phyloP scores from a whole-genome alignment of 2,329 filamentous ascomycete species.

The Pseudogymnoascus sp. region DNA sequence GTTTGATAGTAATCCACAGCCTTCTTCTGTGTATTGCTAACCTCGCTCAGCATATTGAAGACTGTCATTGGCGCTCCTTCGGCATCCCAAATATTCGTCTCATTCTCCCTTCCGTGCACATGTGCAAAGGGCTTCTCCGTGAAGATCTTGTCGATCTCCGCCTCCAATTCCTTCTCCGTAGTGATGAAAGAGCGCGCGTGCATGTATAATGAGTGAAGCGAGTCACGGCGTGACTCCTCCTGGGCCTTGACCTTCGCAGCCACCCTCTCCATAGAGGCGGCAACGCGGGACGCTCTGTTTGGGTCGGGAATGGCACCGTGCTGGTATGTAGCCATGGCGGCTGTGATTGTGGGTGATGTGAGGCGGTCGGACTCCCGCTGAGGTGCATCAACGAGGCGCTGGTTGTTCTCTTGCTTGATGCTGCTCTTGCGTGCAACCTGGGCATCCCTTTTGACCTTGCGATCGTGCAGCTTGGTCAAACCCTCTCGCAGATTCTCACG shows the following conservation, averaged over 20 bases:
- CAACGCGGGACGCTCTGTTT: conserved; percentile 45
- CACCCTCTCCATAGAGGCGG: conserved; percentile 36
- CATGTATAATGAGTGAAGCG: conserved; percentile 82
- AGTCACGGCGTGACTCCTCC: conserved; percentile 54
- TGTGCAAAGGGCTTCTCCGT: conserved; percentile 35
- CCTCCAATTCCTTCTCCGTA: conserved; percentile 66
- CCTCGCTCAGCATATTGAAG: conserved; percentile 36
- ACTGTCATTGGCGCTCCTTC: conserved; percentile 35
- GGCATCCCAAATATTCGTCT: conserved; percentile 26
- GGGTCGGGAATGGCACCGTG: conserved; percentile 53
- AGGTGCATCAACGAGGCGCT: conserved; percentile 47
- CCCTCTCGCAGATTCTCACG: conserved; percentile 65
- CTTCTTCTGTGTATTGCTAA: conserved; percentile 26
- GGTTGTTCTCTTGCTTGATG: conserved; percentile 40
- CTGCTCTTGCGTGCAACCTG: conserved; percentile 33
- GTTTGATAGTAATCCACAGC: conserved; percentile 26
- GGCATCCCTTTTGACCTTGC: conserved; percentile 44
- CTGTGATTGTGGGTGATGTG: conserved; percentile 59
- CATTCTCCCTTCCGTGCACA: neutral
- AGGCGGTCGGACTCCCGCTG: conserved; percentile 69
- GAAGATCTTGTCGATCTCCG: conserved; percentile 69
- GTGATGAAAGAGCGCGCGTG: conserved; percentile 83
- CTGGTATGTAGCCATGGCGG: conserved; percentile 39
- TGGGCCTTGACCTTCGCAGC: conserved; percentile 41
- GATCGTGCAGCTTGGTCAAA: conserved; percentile 58